Base-by-base conservation (phyloP, 2,329 filamentous ascomycete species). In the Akanthomyces lecanii region DNA sequence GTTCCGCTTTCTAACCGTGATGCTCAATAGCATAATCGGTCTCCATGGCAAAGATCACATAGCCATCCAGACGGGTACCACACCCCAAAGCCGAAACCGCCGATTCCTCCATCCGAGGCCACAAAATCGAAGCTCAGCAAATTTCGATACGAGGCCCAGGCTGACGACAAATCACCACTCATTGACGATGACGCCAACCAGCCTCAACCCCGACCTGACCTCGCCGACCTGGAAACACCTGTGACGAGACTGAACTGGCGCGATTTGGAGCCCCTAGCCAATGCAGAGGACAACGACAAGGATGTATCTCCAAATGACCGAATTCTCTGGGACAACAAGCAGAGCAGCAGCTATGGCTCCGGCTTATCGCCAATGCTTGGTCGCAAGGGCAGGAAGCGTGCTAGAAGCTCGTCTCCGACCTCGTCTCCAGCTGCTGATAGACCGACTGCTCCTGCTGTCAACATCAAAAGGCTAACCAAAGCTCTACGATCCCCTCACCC, bases 361-460 rank as follows among this genome's bases (percentile, higher is more conserved):
- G 77, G 74, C 36, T 71, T 82, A 65, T 82, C 78, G 58, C 82
- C 78, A 60, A 81, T 79, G 74, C 76, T 77, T 76, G 77, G 69
- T 67, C 82, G 79, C 65, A 80, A 75, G 69, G 79, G 80, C 65
- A 84, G 80, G 67, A 93, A 92, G 73, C 83, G 90, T 62, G 86
- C 88, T 18, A 83, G 86, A 67, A 92, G 89, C 75, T 91, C 89
- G 14, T 92, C 90, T 0, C 89, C 90, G 1, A 76, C 82, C 2
- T 87, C 87, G 5, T 92, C 90, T 1, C 89, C 90, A 1, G 81
- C 82, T 53, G 65, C 75, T 18, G 76, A 82, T 16, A 80, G 77
- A 57, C 68, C 75, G 6, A 74, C 72, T 30, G 76, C 77, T 1
- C 78, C 80, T 7, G 70, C 81, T 0, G 77, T 88, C 65, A 85